These are phyloP conservation scores for Tolypocladium inflatum DNA, from an alignment of 2,329 filamentous ascomycete genomes.

Conservation along the genomic window DNA sequence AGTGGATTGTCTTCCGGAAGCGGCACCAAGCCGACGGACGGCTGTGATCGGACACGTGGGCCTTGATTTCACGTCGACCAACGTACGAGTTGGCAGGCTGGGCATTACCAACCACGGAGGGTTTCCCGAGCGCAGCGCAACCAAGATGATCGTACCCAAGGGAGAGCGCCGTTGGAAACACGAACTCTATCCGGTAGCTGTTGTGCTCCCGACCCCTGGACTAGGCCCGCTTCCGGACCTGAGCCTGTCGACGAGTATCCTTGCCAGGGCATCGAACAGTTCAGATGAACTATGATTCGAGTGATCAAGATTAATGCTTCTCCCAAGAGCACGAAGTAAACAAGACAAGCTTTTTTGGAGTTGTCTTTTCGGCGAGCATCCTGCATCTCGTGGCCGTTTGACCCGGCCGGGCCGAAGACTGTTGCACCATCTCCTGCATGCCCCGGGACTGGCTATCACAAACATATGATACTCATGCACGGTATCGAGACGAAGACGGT, in stretches of 20 bases:
- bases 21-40: not conserved
- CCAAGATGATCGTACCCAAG: not conserved
- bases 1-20: not conserved
- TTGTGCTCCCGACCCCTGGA: not conserved
- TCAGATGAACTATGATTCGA: not conserved
- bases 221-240: not conserved
- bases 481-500: not conserved
- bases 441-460: not conserved
- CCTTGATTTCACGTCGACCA: not conserved
- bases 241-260: not conserved
- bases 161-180: not conserved
- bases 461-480: conserved; percentile 3
- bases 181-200: not conserved
- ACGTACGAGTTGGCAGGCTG: not conserved
- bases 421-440: not conserved
- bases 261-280: not conserved
- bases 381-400: not conserved
- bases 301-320: not conserved
- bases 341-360: no score
- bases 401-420: not conserved
- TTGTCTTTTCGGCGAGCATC: not conserved
- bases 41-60: not conserved
- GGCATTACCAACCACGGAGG: not conserved
- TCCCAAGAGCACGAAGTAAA: not conserved
- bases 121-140: not conserved